phyloP scores from a whole-genome alignment of 2,329 filamentous ascomycete genomes.

The Botrytis squamosa region DNA sequence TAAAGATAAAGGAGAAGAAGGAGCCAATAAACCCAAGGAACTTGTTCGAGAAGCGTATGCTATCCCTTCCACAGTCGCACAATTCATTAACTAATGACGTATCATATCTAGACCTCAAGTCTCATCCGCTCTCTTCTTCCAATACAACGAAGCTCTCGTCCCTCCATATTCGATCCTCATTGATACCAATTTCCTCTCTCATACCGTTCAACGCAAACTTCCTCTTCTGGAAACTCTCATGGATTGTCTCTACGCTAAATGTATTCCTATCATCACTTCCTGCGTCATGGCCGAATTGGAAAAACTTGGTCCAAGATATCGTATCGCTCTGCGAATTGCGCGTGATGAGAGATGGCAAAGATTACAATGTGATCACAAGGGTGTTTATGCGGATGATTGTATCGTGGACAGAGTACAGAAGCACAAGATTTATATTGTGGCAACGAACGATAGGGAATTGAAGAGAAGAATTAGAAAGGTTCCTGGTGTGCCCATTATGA shows the following conservation, averaged over 20 bases:
- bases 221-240: constrained; percentile 86
- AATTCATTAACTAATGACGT: constrained; percentile 21
- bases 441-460: constrained; percentile 74
- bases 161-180: constrained; percentile 74
- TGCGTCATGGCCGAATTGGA: constrained; percentile 84
- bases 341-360: constrained; percentile 86
- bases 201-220: constrained; percentile 88
- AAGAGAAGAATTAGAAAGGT: constrained; percentile 75
- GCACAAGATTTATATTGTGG: constrained; percentile 75
- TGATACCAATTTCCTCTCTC: constrained; percentile 84
- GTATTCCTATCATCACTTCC: constrained; percentile 80
- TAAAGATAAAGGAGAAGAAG: constrained; percentile 64
- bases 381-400: constrained; percentile 84
- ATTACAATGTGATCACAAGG: constrained; percentile 86
- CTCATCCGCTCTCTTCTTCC: constrained; percentile 82
- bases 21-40: constrained; percentile 58
- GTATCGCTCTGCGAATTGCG: constrained; percentile 81
- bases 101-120: constrained; percentile 62
- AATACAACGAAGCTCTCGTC: constrained; percentile 80
- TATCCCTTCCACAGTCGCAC: not conserved
- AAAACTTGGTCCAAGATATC: constrained; percentile 84
- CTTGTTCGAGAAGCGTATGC: constrained; percentile 70
- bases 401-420: constrained; percentile 71
- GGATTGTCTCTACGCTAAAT: constrained; percentile 91
- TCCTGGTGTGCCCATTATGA: constrained; percentile 67